Conservation (phyloP, 495 filamentous ascomycete genomes). For the Neurospora africana region DNA sequence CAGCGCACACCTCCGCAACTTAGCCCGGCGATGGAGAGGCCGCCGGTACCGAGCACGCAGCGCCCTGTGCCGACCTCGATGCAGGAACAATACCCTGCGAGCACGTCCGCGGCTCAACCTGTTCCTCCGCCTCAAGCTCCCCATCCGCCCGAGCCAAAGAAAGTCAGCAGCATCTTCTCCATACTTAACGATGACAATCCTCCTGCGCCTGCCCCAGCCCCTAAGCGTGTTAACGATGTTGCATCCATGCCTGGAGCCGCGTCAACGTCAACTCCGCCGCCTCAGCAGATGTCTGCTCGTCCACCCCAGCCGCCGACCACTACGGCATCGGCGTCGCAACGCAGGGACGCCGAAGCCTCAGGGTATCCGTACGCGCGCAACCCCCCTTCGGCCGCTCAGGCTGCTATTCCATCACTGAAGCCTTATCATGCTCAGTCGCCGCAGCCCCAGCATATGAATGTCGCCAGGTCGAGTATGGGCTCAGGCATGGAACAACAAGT, state of each 20-base stretch:
- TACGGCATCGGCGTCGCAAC: slow-evolving; percentile 20
- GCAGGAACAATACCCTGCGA: slow-evolving; percentile 26
- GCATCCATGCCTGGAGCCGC: slow-evolving; percentile 17
- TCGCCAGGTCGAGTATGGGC: slow-evolving; percentile 22
- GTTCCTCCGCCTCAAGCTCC: slow-evolving; percentile 21
- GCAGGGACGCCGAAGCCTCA: slow-evolving; percentile 26
- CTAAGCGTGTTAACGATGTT: slow-evolving; percentile 32
- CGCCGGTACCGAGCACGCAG: slow-evolving; percentile 20
- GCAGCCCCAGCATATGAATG: slow-evolving; percentile 26
- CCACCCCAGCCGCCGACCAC: slow-evolving; percentile 24
- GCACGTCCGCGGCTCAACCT: slow-evolving; percentile 21
- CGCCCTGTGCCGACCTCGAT: slow-evolving; percentile 23
- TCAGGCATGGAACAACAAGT: slow-evolving; percentile 23
- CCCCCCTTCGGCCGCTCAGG: slow-evolving; percentile 25
- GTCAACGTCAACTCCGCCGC: slow-evolving; percentile 35
- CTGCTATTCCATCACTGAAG: slow-evolving; percentile 39
- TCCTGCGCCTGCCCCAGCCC: slow-evolving; percentile 25
- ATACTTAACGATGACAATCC: slow-evolving; percentile 40
- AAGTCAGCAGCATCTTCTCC: slow-evolving; percentile 39
- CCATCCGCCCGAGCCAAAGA: slow-evolving; percentile 28
- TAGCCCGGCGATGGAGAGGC: slow-evolving; percentile 9
- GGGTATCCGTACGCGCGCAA: slow-evolving; percentile 29
- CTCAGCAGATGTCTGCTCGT: slow-evolving; percentile 27
- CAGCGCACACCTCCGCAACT: slow-evolving; percentile 20
- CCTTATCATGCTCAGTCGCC: slow-evolving; percentile 35